Evolutionary conservation across 805 yeast genomes (phyloP).

Genomic region (Wickerhamiella qilinensis): DNA sequence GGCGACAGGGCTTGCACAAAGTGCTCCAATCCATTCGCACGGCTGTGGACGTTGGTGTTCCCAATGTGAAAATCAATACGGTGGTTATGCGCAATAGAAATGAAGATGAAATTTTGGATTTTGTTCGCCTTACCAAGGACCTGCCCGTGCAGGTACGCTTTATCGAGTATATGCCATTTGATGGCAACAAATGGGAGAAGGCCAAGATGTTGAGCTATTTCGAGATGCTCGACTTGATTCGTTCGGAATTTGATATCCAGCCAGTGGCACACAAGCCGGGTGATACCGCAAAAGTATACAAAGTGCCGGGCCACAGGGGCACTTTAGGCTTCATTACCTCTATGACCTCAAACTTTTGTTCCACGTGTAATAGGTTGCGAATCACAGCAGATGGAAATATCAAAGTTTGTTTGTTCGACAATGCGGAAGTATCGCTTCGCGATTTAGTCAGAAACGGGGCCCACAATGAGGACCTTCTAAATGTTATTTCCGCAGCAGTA

Average conservation of each 20-base stretch:
- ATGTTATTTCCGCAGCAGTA: slow-evolving; percentile 31
- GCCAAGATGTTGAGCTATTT: slow-evolving; percentile 30
- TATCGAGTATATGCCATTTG: slow-evolving; percentile 45
- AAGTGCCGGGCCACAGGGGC: slow-evolving; percentile 30
- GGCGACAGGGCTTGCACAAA: slow-evolving; percentile 32
- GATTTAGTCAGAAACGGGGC: slow-evolving; percentile 28
- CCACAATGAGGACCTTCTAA: slow-evolving; percentile 24
- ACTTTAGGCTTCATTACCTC: slow-evolving; percentile 37
- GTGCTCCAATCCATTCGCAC: slow-evolving; percentile 30
- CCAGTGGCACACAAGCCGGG: slow-evolving; percentile 21
- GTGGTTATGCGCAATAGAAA: slow-evolving; percentile 35
- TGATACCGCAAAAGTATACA: slow-evolving; percentile 34
- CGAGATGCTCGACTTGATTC: slow-evolving; percentile 24
- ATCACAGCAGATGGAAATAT: slow-evolving; percentile 38
- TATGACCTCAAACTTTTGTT: slow-evolving; percentile 38
- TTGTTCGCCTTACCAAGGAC: slow-evolving; percentile 27
- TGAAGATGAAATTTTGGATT: slow-evolving; percentile 35
- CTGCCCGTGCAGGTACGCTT: slow-evolving; percentile 33
- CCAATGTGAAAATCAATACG: slow-evolving; percentile 32
- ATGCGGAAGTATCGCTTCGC: slow-evolving; percentile 32
- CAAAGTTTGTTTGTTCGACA: slow-evolving; percentile 39
- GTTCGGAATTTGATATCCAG: slow-evolving; percentile 19
- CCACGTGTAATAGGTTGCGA: slow-evolving; percentile 35
- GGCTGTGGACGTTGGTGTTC: slow-evolving; percentile 30
- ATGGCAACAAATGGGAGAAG: slow-evolving; percentile 36